phyloP scores from a whole-genome alignment of 371 early-diverging fungal species.

The Mucor racemosus region DNA sequence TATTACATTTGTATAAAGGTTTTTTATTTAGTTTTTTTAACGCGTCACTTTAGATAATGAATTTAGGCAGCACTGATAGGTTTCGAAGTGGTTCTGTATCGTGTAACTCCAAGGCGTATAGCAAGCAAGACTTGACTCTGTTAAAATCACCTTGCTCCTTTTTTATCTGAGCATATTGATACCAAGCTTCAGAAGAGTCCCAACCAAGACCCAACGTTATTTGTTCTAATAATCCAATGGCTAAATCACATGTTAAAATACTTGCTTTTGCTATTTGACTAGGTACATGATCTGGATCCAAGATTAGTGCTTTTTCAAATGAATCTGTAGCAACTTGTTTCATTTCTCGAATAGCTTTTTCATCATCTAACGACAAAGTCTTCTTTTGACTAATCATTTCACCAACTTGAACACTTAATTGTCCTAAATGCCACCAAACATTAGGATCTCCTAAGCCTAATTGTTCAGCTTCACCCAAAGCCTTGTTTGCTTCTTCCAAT shows the following conservation, averaged over 20 bases:
- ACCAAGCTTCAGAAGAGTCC: conserved; percentile 41
- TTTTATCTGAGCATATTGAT: conserved; percentile 20
- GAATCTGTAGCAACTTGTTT: conserved; percentile 39
- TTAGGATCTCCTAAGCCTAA: conserved; percentile 51
- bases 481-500: conserved; percentile 64
- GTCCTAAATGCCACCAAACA: conserved; percentile 65
- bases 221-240: conserved; percentile 32
- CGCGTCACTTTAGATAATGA: conserved; percentile 7
- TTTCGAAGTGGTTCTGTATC: conserved; percentile 52
- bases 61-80: conserved; percentile 9
- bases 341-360: conserved; percentile 18
- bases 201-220: conserved; percentile 33
- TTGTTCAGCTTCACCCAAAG: conserved; percentile 68
- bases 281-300: conserved; percentile 41
- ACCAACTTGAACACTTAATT: conserved; percentile 42
- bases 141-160: conserved; percentile 23
- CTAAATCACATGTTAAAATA: conserved; percentile 27
- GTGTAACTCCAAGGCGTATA: conserved; percentile 35
- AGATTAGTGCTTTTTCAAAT: conserved; percentile 35
- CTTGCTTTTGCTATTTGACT: conserved; percentile 37
- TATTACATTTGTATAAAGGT: not conserved
- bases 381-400: not conserved
- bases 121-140: conserved; percentile 31
- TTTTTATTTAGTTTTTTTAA: not conserved
- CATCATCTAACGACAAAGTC: not conserved